Evolutionary conservation across 306 rosid genomes (phyloP), one percentile per base, ranked within the genome.

Genomic region (Hippophae rhamnoides): DNA sequence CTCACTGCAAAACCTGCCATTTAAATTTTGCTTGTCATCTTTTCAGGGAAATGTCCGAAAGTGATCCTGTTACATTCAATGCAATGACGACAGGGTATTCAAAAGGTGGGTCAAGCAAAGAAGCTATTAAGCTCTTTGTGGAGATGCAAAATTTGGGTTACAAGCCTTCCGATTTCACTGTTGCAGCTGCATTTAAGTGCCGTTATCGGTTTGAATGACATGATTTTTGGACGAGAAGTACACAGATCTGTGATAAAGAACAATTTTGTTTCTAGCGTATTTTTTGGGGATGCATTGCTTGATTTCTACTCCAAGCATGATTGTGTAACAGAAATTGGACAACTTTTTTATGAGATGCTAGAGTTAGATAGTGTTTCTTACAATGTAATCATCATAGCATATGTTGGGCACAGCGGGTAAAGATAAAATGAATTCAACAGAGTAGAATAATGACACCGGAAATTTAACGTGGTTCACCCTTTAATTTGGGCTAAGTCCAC

Each of bases 61-160:
- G 82, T 75, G 96, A 87, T 69, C 69, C 75, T 8, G 84, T 92
- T 54, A 81, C 95, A 58, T 87, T 81, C 78, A 92, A 87, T 78
- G 82, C 89, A 0, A 69, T 87, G 72, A 79, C 85, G 64, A 76
- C 95, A 13, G 98, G 96, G 12, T 74, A 79, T 69, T 79, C 89
- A 2, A 87, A 77, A 78, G 84, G 71, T 60, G 84, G 89, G 8
- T 71, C 74, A 59, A 80, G 76, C 71, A 78, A 59, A 57, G 84
- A 78, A 43, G 93, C 98, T 3, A 69, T 83, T 41, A 67, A 57
- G 44, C 75, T 85, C 58, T 92, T 90, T 73, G 63, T 68, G 68
- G 69, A 76, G 56, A 87, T 87, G 87, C 95, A 70, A 68, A 74
- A 58, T 65, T 68, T 68, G 65, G 89, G 81, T 41, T 58, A 72